Evolutionary conservation across 192 early-diverging fungal genomes (phyloP).

Genomic region (Mortierella hygrophila): DNA sequence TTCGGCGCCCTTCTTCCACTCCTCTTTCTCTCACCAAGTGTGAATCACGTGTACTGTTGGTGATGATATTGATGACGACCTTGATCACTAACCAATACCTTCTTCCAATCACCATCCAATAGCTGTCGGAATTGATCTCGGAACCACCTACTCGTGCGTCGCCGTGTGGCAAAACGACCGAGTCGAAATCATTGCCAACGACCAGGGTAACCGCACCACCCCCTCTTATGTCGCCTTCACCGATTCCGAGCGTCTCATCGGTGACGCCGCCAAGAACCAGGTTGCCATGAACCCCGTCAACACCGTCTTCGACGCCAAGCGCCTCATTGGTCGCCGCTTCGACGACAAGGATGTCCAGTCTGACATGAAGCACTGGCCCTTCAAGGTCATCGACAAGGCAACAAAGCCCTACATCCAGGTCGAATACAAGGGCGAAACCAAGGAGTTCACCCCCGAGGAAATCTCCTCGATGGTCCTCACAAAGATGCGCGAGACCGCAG

Average conservation of each 20-base stretch:
- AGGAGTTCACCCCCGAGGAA: constrained; percentile 97
- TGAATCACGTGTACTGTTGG: background rate
- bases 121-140: constrained; percentile 71
- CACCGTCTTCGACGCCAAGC: constrained; percentile 99
- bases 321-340: constrained; percentile 97
- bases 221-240: constrained; percentile 99
- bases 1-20: background rate
- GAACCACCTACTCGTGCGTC: constrained; percentile 80
- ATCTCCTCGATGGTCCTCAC: constrained; percentile 95
- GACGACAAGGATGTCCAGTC: constrained; percentile 93
- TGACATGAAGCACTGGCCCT: constrained; percentile 99
- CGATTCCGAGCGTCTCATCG: constrained; percentile 97
- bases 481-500: constrained; percentile 98
- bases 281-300: constrained; percentile 97
- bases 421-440: constrained; percentile 97
- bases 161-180: constrained; percentile 82
- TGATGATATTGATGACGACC: background rate
- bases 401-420: constrained; percentile 94
- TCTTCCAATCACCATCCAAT: background rate
- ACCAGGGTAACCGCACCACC: constrained; percentile 99
- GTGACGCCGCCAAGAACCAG: constrained; percentile 99
- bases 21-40: no score
- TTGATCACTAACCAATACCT: background rate
- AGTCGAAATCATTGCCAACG: constrained; percentile 98
- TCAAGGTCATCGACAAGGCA: constrained; percentile 90